Evolutionary conservation across 345 rosid species (phyloP), one percentile per base, ranked within the genome.

Genomic region (Ceriops decandra): DNA sequence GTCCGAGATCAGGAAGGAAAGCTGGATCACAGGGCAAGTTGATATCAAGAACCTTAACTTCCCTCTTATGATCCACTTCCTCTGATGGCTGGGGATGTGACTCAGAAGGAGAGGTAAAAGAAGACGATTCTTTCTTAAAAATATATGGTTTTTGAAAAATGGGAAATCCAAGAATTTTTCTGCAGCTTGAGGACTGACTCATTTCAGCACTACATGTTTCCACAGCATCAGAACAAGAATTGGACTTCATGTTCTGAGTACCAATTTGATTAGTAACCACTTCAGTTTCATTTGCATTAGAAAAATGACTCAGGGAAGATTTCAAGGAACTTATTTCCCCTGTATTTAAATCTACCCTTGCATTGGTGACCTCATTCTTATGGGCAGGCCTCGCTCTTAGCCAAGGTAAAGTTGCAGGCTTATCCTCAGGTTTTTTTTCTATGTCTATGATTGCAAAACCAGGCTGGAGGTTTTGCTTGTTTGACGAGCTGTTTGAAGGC

Each of bases 11-110:
- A 54, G 86, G 73, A 84, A 70, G 72, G 81, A 72, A 75, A 13
- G 76, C 73, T 63, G 73, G 74, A 74, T 88, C 91, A 72, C 83
- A 89, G 57, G 98, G 98, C 78, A 87, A 74, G 85, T 91, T 93
- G 59, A 89, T 93, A 81, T 91, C 95, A 56, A 91, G 69, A 32
- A 82, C 62, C 74, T 79, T 72, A 68, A 28, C 77, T 79, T 72
- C 83, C 80, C 68, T 74, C 54, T 62, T 80, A 74, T 77, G 69
- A 63, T 70, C 86, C 19, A 68, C 66, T 74, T 64, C 75, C 21
- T 70, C 87, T 31, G 76, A 83, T 57, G 77, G 76, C 32, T 53
- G 80, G 77, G 81, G 69, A 62, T 64, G 60, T 49, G 42, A 64
- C 59, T 59, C 75, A 60, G 81, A 71, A 9, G 83, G 64, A 52